A percentile compares a stretch with the other conserved stretches of the same genome.
Conservation (phyloP, 768 basidiomycete species). For the Naganishia randhawae region DNA sequence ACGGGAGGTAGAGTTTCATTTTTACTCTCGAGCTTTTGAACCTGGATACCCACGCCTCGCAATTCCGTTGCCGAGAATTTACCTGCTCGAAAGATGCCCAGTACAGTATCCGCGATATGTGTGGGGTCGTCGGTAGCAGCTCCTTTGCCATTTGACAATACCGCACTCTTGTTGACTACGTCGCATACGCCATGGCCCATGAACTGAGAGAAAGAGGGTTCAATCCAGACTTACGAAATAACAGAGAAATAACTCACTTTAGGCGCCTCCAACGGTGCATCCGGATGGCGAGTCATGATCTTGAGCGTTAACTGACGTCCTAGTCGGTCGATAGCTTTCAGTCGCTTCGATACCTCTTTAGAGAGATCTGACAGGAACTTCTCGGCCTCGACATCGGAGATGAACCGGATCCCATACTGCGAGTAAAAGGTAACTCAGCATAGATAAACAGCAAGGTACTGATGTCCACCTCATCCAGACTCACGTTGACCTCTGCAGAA, state of each 20-base stretch:
- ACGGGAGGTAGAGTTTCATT: slow-evolving; percentile 17
- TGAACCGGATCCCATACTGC: slow-evolving; percentile 93
- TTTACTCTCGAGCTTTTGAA: slow-evolving; percentile 74
- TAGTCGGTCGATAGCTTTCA: slow-evolving; percentile 65
- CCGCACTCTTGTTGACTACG: slow-evolving; percentile 68
- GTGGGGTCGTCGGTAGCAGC: slow-evolving; percentile 64
- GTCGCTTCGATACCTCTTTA: slow-evolving; percentile 67
- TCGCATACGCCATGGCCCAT: slow-evolving; percentile 87
- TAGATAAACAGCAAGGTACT: not conserved
- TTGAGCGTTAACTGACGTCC: slow-evolving; percentile 79
- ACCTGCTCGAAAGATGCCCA: slow-evolving; percentile 68
- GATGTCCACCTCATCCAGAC: slow-evolving; percentile 44
- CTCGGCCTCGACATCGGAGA: slow-evolving; percentile 74
- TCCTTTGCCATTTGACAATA: slow-evolving; percentile 62
- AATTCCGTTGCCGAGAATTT: slow-evolving; percentile 77
- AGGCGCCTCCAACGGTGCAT: slow-evolving; percentile 80
- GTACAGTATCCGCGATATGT: slow-evolving; percentile 53
- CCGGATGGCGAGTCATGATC: slow-evolving; percentile 78
- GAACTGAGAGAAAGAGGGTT: slow-evolving; percentile 58
- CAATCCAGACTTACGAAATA: not conserved
- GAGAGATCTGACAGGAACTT: slow-evolving; percentile 72
- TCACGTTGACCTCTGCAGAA: slow-evolving; percentile 88
- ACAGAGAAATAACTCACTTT: slow-evolving; percentile 59
- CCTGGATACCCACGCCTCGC: slow-evolving; percentile 86
- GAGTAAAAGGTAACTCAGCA: slow-evolving; percentile 12